Evolutionary conservation across 2,329 filamentous ascomycete genomes (phyloP), one percentile per base, ranked within the genome.

Genomic region (Diplodia seriata): DNA sequence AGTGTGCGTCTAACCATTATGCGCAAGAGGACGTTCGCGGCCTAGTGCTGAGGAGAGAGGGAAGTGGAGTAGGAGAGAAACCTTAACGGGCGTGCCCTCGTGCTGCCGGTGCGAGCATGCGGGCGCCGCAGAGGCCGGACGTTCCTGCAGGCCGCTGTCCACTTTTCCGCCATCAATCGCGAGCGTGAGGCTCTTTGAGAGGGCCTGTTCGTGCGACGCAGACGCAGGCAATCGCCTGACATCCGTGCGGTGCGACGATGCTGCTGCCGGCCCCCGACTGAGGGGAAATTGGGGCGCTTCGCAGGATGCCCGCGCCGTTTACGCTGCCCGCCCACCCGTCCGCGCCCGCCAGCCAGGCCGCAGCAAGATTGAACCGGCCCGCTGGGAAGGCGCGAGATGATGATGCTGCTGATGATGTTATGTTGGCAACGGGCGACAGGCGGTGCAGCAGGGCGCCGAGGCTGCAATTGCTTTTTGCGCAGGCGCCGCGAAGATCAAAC

Each of bases 191-290:
- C 59, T 63, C 59, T 63, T 51, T 20, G 29, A 33, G 47, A 38
- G 29, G 62, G 62, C 62, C 49, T 65, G 62, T 65, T 65, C 50
- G 62, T 65, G 62, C 62, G 62, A 65, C 62, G 62, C 62, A 65
- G 62, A 47, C 43, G 43, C 62, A 65, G 51, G 62, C 62, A 65
- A 65, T 65, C 62, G 62, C 62, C 62, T 65, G 62, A 65, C 62
- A 65, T 65, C 50, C 62, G 62, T 65, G 62, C 62, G 62, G 62
- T 54, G 62, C 62, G 36, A 65, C 50, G 62, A 54, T 43, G 62
- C 62, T 33, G 47, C 31, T 43, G 31, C 49, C 9, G 31, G 23
- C 40, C 38, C 26, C 57, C 57, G 12, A 62, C 9, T 40, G 59
- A 51, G 59, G 59, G 47, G 59, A 63, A 63, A 51, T 63, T 62